These are phyloP conservation scores for Geranomyces michiganensis DNA, from an alignment of 192 early-diverging fungal genomes.

Conservation along the genomic window DNA sequence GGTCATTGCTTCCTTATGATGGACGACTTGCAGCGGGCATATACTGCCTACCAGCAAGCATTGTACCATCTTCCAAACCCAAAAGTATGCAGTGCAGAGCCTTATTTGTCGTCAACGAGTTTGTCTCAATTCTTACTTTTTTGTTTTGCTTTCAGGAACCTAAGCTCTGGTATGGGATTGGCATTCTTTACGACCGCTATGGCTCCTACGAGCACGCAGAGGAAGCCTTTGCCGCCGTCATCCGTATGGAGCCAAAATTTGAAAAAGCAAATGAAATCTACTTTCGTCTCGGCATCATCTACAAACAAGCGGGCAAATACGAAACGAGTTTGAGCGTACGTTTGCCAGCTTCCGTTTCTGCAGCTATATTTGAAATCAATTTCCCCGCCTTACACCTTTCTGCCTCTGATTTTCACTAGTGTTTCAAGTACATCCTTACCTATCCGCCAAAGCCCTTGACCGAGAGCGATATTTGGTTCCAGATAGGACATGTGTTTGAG, in stretches of 20 bases:
- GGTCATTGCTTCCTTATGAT: conserved; percentile 97
- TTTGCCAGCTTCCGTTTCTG: neutral
- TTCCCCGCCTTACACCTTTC: neutral
- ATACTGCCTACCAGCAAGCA: conserved; percentile 95
- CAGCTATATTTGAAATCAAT: neutral
- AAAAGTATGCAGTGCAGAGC: conserved; percentile 57
- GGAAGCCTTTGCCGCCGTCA: conserved; percentile 92
- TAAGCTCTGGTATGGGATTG: conserved; percentile 99
- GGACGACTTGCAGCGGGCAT: conserved; percentile 93
- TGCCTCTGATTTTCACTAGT: conserved; percentile 58
- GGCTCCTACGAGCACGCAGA: conserved; percentile 96
- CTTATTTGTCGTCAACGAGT: neutral
- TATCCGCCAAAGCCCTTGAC: conserved; percentile 92
- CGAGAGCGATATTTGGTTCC: conserved; percentile 97
- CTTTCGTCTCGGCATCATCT: conserved; percentile 96
- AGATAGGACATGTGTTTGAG: conserved; percentile 96
- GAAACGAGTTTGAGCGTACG: conserved; percentile 69
- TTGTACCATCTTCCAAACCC: conserved; percentile 88
- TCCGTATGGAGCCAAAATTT: conserved; percentile 93
- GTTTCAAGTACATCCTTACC: conserved; percentile 87
- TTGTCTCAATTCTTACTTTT: neutral
- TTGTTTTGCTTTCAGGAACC: conserved; percentile 68
- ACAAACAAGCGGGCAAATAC: conserved; percentile 88
- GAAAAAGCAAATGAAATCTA: conserved; percentile 98
- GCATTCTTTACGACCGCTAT: conserved; percentile 96